Conservation (phyloP, 257 asterid genomes). For the Paraleonurus japonicus region DNA sequence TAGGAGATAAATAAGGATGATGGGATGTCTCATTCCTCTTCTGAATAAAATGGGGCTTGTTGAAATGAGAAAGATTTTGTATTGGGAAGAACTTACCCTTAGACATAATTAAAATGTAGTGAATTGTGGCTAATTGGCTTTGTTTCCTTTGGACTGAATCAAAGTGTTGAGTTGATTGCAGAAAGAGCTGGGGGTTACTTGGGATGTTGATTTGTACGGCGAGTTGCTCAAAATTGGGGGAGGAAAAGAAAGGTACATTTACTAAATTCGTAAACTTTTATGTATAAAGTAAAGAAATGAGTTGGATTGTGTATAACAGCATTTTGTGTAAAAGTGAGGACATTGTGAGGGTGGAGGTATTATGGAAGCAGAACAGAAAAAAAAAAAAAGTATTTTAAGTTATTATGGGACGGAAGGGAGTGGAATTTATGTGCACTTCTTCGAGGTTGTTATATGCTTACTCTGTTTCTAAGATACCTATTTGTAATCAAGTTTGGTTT, state of each 20-base stretch:
- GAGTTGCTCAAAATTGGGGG: conserved; percentile 96
- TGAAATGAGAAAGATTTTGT: background rate
- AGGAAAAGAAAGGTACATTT: conserved; percentile 84
- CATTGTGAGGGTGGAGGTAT: no score
- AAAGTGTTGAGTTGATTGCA: conserved; percentile 30
- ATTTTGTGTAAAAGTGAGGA: no score
- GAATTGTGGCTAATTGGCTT: background rate
- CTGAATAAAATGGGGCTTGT: background rate
- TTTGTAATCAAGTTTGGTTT: background rate
- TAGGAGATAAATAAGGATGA: background rate
- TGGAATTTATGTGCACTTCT: background rate
- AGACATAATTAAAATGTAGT: conserved; percentile 3
- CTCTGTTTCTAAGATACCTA: background rate
- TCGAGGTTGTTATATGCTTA: background rate
- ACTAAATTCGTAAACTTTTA: no score
- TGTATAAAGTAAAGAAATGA: no score
- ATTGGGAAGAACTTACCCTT: background rate
- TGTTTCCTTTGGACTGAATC: conserved; percentile 10
- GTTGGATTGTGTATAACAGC: no score
- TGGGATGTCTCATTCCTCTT: background rate
- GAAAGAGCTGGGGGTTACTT: conserved; percentile 85
- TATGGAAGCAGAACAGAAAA: no score
- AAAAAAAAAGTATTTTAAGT: no score
- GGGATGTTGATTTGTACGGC: conserved; percentile 96
- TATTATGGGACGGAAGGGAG: no score